A percentile compares a stretch with the other conserved stretches of the same genome.
These are phyloP conservation scores for Lactarius indigo DNA, from an alignment of 768 basidiomycete species.

Conservation along the genomic window DNA sequence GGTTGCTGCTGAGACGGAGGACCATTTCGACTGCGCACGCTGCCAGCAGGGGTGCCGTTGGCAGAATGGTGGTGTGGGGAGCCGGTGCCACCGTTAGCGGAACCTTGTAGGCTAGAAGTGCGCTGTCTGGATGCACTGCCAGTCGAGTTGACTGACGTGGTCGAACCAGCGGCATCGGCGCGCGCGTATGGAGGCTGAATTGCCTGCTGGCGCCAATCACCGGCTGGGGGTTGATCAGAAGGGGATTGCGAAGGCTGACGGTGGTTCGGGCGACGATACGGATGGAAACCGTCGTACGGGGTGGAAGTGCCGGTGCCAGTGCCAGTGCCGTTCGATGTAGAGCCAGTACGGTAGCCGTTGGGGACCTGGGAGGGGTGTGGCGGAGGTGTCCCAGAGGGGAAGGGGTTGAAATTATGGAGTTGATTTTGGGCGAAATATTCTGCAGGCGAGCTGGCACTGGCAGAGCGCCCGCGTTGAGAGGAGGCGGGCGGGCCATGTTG, in stretches of 20 bases:
- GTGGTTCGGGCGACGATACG: constrained; percentile 66
- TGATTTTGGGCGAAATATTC: constrained; percentile 62
- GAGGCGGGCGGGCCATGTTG: constrained; percentile 34
- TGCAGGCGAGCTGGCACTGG: constrained; percentile 37
- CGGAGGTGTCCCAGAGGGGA: constrained; percentile 69
- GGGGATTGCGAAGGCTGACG: constrained; percentile 33
- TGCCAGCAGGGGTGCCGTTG: constrained; percentile 25
- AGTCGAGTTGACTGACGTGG: constrained; percentile 71
- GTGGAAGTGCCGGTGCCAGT: constrained; percentile 36
- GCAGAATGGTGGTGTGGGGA: constrained; percentile 31
- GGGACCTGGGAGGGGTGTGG: constrained; percentile 49
- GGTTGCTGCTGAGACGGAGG: constrained; percentile 24
- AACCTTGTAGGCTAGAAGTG: constrained; percentile 69
- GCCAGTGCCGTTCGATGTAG: constrained; percentile 33
- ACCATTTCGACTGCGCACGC: constrained; percentile 24
- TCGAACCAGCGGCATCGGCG: constrained; percentile 74
- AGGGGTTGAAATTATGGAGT: constrained; percentile 53
- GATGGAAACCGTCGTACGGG: constrained; percentile 63
- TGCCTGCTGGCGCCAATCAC: constrained; percentile 48
- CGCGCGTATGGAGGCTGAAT: constrained; percentile 79
- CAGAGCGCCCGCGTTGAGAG: constrained; percentile 39
- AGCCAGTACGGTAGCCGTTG: constrained; percentile 37
- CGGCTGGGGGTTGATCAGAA: constrained; percentile 28
- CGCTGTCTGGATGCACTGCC: constrained; percentile 54
- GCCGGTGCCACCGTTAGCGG: constrained; percentile 36